Evolutionary conservation across 108 stramenopile species (phyloP), one percentile per base, ranked within the genome.

Genomic region (Cyclotella sp.): DNA sequence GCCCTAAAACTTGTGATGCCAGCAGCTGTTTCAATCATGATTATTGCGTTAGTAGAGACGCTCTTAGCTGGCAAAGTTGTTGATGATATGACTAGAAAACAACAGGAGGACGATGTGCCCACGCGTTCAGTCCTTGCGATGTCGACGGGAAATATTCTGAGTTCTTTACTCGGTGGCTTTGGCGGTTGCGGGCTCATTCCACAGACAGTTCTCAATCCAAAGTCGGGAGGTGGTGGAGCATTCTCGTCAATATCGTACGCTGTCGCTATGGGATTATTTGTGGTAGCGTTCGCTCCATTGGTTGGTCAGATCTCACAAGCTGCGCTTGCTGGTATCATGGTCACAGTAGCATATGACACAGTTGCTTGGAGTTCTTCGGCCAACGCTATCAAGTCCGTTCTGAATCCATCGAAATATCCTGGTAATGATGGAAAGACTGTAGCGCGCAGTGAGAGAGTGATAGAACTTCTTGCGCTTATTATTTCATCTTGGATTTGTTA

Each of bases 161-260:
- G 79, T 55, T 44, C 79, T 24, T 51, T 80, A 16, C 29, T 78
- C 22, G 83, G 83, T 14, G 83, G 83, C 14, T 84, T 84, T 40
- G 83, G 83, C 24, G 83, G 83, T 9, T 84, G 83, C 42, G 83
- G 83, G 11, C 39, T 84, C 10, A 80, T 84, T 27, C 83, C 83
- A 9, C 78, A 84, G 45, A 84, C 83, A 24, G 78, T 84, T n/a
- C 47, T 84, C 15, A 84, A 84, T 80, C 13, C 75, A 0, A 73
- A 76, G 34, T 76, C 69, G 21, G 83, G 83, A n/a, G 83, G 83
- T 19, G 69, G 55, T 30, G 83, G 83, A 3, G 24, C 34, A 18
- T 68, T 76, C 21, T 76, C 83, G 0, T 75, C 69, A 5, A 53
- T 75, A 28, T 68, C 76, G 24, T 84, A 79, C 57, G 72, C 83